Percentiles rank a stretch among this genome's conserved stretches.
Conservation (phyloP, 31 red algal genomes). For the Asparagopsis taxiformis region DNA sequence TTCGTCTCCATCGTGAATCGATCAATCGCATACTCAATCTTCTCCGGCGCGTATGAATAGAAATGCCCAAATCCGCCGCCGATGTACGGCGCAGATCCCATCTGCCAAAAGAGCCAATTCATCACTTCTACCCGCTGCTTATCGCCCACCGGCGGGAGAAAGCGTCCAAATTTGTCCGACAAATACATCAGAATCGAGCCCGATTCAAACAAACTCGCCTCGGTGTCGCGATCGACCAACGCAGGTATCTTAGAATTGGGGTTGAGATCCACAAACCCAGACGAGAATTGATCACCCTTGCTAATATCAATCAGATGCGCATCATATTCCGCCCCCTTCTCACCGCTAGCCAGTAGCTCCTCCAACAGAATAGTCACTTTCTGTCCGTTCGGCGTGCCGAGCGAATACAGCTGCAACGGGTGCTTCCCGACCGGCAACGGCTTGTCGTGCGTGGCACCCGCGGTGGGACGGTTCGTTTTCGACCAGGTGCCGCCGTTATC, state of each 20-base stretch:
- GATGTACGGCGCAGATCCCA: slow-evolving; percentile 5
- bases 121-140: too few species aligned
- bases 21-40: slow-evolving; percentile 15
- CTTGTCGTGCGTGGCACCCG: slow-evolving; percentile 14
- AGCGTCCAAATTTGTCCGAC: too few species aligned
- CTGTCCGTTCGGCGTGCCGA: slow-evolving; percentile 59
- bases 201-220: too few species aligned
- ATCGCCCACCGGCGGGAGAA: too few species aligned
- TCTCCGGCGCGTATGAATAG: slow-evolving; percentile 29
- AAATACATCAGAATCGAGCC: too few species aligned
- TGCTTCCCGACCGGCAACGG: slow-evolving; percentile 19
- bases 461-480: slow-evolving; percentile 21
- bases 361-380: slow-evolving; percentile 71
- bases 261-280: slow-evolving; percentile 28
- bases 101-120: too few species aligned
- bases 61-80: slow-evolving; percentile 40
- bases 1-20: slow-evolving; percentile 52
- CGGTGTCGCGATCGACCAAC: slow-evolving; percentile 28
- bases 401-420: slow-evolving; percentile 43
- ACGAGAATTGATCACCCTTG: slow-evolving; percentile 45
- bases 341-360: slow-evolving; percentile 19
- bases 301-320: slow-evolving; percentile 28
- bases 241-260: slow-evolving; percentile 50
- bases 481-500: neutral
- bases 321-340: slow-evolving; percentile 36